Evolutionary conservation across 2,329 filamentous ascomycete species (phyloP), one percentile per base, ranked within the genome.

Genomic region (Aspergillus fructus): DNA sequence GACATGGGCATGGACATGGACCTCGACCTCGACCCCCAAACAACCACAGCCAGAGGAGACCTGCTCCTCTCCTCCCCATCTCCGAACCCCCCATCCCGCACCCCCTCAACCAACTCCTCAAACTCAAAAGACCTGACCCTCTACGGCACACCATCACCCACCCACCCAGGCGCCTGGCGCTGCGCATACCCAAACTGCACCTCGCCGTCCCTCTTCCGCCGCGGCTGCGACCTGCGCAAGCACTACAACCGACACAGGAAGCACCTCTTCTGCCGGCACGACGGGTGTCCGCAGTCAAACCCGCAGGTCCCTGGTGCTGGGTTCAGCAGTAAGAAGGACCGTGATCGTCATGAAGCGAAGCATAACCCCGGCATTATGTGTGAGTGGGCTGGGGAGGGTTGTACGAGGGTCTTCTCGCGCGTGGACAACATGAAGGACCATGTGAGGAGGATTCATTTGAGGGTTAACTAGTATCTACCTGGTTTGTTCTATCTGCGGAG

Each of bases 211-310:
- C 72, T 79, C 1, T 87, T 86, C 68, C 81, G 79, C 7, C 77
- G 84, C 45, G 83, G 83, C 33, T 87, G 84, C 66, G 84, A 87
- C 67, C 73, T 87, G 17, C 77, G 84, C 27, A 87, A 87, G 65
- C 84, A 87, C 66, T 85, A 82, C 74, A 85, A 85, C 66, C 76
- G 84, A 13, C 84, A 87, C 68, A 83, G 79, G 27, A 86, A 86
- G 63, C 78, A 83, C 15, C 80, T 86, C 53, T 86, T 85, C 68
- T 87, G 84, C 68, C 81, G 83, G 4, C 77, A 84, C 57, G 75
- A 81, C 49, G 82, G 82, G 12, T 87, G 84, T 66, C 81, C 83
- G 12, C 82, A 86, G 64, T 76, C 82, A 8, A 86, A 84, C 65
- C 81, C 83, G 9, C 82, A 85, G 63, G 76, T 81, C 9, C 76